A percentile compares a stretch with the other conserved stretches of the same genome.
Conservation (phyloP, 1,139 yeast genomes). For the Suhomyces chickasaworum region DNA sequence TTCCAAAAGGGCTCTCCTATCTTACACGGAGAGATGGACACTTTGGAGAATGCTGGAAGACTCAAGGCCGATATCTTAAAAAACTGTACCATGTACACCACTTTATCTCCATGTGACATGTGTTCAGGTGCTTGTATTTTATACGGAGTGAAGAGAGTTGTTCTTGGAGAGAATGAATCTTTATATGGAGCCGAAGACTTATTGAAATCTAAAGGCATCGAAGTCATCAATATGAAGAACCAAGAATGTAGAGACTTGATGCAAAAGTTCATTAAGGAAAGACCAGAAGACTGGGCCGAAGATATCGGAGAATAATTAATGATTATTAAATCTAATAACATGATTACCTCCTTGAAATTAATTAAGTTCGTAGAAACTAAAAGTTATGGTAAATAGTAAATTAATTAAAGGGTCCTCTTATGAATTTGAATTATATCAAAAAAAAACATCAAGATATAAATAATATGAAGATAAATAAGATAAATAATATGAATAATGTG, state of each 20-base stretch:
- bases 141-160: constrained; percentile 85
- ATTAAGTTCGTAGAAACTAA: too few species aligned
- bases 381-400: neutral
- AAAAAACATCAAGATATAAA: too few species aligned
- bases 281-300: constrained; percentile 84
- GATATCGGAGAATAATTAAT: constrained; percentile 70
- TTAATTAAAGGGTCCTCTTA: neutral
- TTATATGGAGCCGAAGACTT: constrained; percentile 79
- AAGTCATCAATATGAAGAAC: constrained; percentile 67
- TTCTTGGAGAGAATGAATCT: constrained; percentile 82
- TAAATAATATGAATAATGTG: too few species aligned
- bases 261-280: constrained; percentile 73
- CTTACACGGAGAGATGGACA: constrained; percentile 87
- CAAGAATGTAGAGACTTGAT: constrained; percentile 71
- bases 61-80: constrained; percentile 67
- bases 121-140: constrained; percentile 90
- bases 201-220: constrained; percentile 66
- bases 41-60: constrained; percentile 89
- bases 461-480: too few species aligned
- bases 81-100: constrained; percentile 81
- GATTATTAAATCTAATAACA: too few species aligned
- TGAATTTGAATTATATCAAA: too few species aligned
- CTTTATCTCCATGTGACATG: constrained; percentile 92
- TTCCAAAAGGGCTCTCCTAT: constrained; percentile 79
- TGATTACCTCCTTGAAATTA: too few species aligned